A percentile compares a stretch with the other conserved stretches of the same genome.
phyloP scores from a whole-genome alignment of 2,329 filamentous ascomycete species.

The Neopestalotiopsis sp. region DNA sequence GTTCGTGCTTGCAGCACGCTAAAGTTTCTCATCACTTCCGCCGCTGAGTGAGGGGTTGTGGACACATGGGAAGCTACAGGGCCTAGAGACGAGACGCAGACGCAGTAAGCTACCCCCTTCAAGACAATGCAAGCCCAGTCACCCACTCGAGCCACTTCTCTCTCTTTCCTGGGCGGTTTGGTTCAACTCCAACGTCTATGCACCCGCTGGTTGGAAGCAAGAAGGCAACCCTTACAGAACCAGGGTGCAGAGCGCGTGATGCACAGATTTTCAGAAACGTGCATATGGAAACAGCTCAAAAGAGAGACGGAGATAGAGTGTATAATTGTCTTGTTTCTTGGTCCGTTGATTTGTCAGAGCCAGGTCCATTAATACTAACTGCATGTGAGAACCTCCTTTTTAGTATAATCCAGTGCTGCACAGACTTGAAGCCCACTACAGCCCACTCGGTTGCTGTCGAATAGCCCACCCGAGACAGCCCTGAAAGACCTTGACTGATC shows the following conservation, averaged over 20 bases:
- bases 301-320: neutral
- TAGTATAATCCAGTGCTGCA: no score
- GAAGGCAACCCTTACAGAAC: neutral
- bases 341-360: neutral
- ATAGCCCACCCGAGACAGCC: neutral
- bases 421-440: neutral
- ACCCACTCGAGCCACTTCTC: no score
- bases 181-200: no score
- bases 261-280: neutral
- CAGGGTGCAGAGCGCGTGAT: neutral
- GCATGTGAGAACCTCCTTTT: no score
- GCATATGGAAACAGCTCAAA: slow-evolving; percentile 3
- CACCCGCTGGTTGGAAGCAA: neutral
- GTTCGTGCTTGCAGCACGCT: neutral
- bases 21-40: neutral
- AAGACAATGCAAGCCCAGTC: no score
- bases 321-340: neutral
- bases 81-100: no score
- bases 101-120: no score
- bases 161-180: no score
- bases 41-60: no score
- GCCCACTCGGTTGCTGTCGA: neutral
- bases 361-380: neutral
- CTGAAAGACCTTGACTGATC: neutral
- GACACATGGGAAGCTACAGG: no score